Conservation (phyloP, 2,329 filamentous ascomycete species). For the Chalara sp. region DNA sequence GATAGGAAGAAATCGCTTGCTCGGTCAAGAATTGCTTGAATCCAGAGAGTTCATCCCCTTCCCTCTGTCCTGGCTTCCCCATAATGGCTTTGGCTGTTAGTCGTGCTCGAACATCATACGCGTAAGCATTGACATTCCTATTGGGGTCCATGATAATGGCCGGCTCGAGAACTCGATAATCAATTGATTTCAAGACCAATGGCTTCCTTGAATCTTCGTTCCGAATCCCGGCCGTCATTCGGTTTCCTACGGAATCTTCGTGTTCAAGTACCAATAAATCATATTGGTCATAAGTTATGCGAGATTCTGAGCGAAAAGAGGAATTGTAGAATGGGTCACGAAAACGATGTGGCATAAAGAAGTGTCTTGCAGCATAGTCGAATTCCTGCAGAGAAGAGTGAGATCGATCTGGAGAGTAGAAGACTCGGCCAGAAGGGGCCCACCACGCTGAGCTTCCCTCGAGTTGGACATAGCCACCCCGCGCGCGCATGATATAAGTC, state of each 20-base stretch:
- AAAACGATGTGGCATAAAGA: neutral
- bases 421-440: neutral
- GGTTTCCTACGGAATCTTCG: neutral
- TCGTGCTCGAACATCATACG: neutral
- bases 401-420: neutral
- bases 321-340: neutral
- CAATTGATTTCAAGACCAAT: neutral
- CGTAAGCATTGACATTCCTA: neutral
- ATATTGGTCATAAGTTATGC: neutral
- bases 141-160: neutral
- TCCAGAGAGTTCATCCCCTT: neutral
- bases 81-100: neutral
- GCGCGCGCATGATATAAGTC: too few relatives aligned
- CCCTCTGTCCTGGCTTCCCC: neutral
- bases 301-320: neutral
- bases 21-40: neutral
- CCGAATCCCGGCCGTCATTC: neutral
- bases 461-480: neutral
- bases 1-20: neutral
- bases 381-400: neutral
- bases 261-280: neutral
- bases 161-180: neutral
- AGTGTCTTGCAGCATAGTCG: neutral
- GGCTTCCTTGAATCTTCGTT: too few relatives aligned
- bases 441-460: neutral